Conservation (phyloP, 306 rosid genomes). For the Prunus armeniaca region DNA sequence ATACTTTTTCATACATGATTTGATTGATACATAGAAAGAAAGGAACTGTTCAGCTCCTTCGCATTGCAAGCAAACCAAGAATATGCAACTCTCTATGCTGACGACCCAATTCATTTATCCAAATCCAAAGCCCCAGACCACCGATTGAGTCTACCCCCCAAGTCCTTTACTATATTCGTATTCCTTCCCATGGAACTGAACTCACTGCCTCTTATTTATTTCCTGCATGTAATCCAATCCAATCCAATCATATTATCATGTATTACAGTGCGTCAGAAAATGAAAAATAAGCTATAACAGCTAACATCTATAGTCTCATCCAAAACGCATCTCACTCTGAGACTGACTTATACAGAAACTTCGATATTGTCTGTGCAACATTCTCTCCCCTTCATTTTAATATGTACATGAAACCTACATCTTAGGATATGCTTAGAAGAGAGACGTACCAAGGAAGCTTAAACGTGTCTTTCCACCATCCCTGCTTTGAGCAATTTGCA, state of each 20-base stretch:
- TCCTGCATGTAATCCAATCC: conserved; percentile 13
- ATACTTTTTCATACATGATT: conserved; percentile 23
- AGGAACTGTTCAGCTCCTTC: conserved; percentile 33
- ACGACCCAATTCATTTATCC: conserved; percentile 21
- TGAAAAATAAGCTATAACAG: no score
- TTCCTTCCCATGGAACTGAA: neutral
- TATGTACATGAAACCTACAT: neutral
- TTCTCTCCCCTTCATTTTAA: no score
- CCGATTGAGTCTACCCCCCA: conserved; percentile 10
- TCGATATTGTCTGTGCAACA: no score
- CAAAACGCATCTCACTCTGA: no score
- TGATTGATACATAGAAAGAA: conserved; percentile 17
- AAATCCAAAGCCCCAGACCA: conserved; percentile 16
- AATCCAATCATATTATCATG: neutral
- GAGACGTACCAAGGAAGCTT: conserved; percentile 90
- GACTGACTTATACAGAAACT: neutral
- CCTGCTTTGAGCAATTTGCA: conserved; percentile 86
- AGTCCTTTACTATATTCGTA: neutral
- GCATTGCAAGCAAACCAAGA: conserved; percentile 14
- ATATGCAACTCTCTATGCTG: conserved; percentile 19
- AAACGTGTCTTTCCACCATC: conserved; percentile 98
- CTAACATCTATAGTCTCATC: no score
- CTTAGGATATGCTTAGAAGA: conserved; percentile 3
- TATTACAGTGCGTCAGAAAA: neutral
- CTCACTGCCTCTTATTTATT: conserved; percentile 16